These are phyloP conservation scores for Rhodomyrtus tomentosa DNA, from an alignment of 345 rosid species.

Conservation along the genomic window DNA sequence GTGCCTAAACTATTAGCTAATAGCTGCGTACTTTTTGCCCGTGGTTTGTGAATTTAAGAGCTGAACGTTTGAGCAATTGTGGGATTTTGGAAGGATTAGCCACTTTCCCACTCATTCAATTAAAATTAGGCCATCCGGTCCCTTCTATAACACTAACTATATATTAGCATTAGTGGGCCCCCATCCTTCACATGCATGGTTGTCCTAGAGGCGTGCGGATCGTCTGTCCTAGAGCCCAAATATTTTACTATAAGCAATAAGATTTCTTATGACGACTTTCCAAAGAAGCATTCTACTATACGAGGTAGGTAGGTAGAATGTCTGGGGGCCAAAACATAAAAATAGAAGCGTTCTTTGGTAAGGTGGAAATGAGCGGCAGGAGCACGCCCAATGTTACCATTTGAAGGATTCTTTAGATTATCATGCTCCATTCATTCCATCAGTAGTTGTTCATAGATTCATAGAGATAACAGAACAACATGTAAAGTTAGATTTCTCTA, in stretches of 20 bases:
- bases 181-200: neutral
- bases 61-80: neutral
- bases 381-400: neutral
- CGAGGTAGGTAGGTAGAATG: neutral
- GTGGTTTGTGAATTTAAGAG: neutral
- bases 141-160: neutral
- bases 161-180: neutral
- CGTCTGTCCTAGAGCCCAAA: too few relatives aligned
- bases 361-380: neutral
- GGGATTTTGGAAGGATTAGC: neutral
- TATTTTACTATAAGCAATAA: neutral
- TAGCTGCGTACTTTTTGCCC: neutral
- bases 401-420: neutral
- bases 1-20: neutral
- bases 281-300: neutral
- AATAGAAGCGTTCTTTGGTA: neutral
- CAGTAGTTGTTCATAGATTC: neutral
- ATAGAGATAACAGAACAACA: neutral
- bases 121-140: neutral
- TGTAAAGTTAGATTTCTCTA: neutral
- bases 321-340: neutral
- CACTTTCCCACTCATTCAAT: neutral
- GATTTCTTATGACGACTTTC: neutral
- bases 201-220: neutral
- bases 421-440: neutral